A percentile compares a stretch with the other conserved stretches of the same genome.
Evolutionary conservation across 805 yeast genomes (phyloP).

Genomic region (Trichomonascus vanleenenianus): DNA sequence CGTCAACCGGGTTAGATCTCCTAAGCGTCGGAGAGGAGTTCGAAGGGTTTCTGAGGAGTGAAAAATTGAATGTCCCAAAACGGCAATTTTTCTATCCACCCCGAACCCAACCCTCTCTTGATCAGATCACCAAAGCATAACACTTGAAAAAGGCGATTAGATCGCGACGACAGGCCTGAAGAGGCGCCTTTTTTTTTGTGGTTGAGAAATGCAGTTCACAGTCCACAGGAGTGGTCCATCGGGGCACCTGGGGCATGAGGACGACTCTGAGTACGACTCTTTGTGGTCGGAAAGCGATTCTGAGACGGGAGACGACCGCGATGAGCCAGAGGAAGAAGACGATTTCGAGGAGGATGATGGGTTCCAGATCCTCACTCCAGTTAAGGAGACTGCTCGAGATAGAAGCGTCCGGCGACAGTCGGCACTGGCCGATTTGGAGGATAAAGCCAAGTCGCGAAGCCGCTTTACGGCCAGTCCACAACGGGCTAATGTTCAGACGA

Average conservation of each 20-base stretch:
- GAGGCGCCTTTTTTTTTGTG: neutral
- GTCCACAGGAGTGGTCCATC: neutral
- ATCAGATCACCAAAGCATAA: neutral
- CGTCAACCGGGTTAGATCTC: too few species aligned
- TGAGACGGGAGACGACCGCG: conserved; percentile 5
- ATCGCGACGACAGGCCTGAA: neutral
- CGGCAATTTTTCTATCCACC: neutral
- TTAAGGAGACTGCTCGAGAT: neutral
- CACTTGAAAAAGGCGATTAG: neutral
- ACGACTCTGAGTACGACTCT: conserved; percentile 13
- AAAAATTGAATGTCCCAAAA: too few species aligned
- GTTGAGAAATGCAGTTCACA: conserved; percentile 4
- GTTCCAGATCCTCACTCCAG: neutral
- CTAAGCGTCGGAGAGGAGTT: too few species aligned
- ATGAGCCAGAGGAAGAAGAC: conserved; percentile 11
- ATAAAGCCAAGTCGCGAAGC: too few species aligned
- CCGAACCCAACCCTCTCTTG: neutral
- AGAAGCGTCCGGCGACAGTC: neutral
- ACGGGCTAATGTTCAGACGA: neutral
- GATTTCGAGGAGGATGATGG: conserved; percentile 12
- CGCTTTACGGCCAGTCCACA: neutral
- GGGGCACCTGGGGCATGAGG: conserved; percentile 1
- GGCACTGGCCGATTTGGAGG: neutral
- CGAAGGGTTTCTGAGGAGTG: too few species aligned
- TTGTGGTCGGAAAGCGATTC: conserved; percentile 15